phyloP scores from a whole-genome alignment of 2,329 filamentous ascomycete species.

The Dactylellina drechsleri region DNA sequence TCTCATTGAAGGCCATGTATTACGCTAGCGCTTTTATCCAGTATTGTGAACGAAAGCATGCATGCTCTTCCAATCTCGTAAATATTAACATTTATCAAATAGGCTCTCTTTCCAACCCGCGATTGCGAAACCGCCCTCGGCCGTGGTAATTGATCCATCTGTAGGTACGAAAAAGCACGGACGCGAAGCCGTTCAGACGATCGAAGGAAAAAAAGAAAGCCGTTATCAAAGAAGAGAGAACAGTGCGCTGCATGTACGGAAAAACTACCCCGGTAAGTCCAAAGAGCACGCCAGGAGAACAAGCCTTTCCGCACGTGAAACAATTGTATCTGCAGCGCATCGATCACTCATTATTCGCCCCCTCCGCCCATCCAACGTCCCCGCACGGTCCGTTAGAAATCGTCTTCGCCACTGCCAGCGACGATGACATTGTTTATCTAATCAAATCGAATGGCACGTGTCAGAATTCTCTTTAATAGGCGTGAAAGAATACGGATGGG shows the following conservation, averaged over 20 bases:
- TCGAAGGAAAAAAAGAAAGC: too few relatives aligned
- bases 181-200: too few relatives aligned
- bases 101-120: too few relatives aligned
- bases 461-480: constrained; percentile 24
- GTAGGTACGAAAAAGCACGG: too few relatives aligned
- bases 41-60: too few relatives aligned
- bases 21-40: too few relatives aligned
- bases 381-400: constrained; percentile 56
- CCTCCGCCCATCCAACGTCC: constrained; percentile 4
- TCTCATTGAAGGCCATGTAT: too few relatives aligned
- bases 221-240: constrained; percentile 4
- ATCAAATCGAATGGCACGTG: constrained; percentile 28
- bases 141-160: too few relatives aligned
- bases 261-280: constrained; percentile 36
- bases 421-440: constrained; percentile 60
- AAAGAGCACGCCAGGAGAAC: constrained; percentile 9
- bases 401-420: constrained; percentile 59
- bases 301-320: constrained; percentile 50
- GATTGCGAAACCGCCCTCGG: too few relatives aligned
- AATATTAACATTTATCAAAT: too few relatives aligned
- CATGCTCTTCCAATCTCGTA: too few relatives aligned
- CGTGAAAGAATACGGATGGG: background rate
- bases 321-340: constrained; percentile 37
- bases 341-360: constrained; percentile 12
- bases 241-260: constrained; percentile 47